A percentile compares a stretch with the other conserved stretches of the same genome.
Evolutionary conservation across 129 eudicot genomes (phyloP).

Genomic region (Ambrosia artemisiifolia): DNA sequence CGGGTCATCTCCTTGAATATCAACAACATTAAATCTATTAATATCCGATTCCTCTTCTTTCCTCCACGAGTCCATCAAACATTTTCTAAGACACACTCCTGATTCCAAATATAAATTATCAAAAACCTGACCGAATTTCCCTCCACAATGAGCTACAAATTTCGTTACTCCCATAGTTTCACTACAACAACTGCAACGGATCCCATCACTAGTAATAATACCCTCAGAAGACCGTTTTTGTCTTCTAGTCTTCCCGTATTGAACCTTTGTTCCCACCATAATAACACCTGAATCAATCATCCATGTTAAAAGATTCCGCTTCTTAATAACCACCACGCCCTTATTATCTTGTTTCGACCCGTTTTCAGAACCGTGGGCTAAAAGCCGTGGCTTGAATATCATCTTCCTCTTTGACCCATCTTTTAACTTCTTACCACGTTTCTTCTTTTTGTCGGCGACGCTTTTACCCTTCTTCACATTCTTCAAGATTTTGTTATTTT

Average conservation of each 20-base stretch:
- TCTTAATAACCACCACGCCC: constrained; percentile 39
- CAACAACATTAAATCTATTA: constrained; percentile 39
- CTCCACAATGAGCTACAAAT: constrained; percentile 67
- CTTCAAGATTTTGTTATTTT: constrained; percentile 22
- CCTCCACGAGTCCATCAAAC: constrained; percentile 69
- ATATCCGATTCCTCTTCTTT: constrained; percentile 49
- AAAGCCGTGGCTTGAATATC: constrained; percentile 43
- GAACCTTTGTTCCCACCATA: constrained; percentile 48
- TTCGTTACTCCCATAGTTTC: constrained; percentile 35
- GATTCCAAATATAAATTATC: constrained; percentile 55
- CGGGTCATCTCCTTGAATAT: constrained; percentile 69
- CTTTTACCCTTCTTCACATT: constrained; percentile 17
- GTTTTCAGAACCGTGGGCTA: constrained; percentile 52
- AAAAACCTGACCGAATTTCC: constrained; percentile 34
- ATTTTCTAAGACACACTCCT: constrained; percentile 57
- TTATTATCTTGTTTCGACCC: constrained; percentile 40
- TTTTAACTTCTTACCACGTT: constrained; percentile 25
- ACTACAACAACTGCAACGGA: constrained; percentile 64
- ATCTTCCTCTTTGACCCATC: constrained; percentile 28
- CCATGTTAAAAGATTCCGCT: constrained; percentile 70
- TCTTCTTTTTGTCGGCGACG: constrained; percentile 21
- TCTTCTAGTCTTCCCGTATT: constrained; percentile 45
- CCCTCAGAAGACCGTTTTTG: constrained; percentile 48
- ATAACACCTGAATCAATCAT: constrained; percentile 78
- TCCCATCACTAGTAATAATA: constrained; percentile 59